Conservation (phyloP, 2,329 filamentous ascomycete species). For the Exserohilum rostratum region DNA sequence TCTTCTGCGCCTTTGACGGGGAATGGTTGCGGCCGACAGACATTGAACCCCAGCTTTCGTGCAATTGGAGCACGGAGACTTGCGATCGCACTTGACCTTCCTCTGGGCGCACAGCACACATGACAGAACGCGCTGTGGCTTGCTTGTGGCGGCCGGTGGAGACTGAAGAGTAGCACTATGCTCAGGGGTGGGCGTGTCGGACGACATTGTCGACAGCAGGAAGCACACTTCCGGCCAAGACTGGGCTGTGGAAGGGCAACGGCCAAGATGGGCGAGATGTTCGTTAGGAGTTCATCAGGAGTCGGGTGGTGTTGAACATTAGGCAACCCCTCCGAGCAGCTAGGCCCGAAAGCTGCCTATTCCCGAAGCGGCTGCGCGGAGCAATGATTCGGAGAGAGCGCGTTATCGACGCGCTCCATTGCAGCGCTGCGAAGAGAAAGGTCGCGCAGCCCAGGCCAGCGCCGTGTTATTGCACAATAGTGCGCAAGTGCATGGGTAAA, state of each 20-base stretch:
- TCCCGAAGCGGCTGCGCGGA: neutral
- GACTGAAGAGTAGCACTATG: slow-evolving; percentile 2
- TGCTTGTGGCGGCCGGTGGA: slow-evolving; percentile 17
- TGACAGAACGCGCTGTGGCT: slow-evolving; percentile 53
- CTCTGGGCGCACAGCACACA: slow-evolving; percentile 73
- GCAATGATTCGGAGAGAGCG: neutral
- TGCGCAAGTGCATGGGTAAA: too few relatives aligned
- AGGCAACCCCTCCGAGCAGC: slow-evolving; percentile 7
- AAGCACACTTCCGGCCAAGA: neutral
- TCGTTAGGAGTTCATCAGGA: neutral
- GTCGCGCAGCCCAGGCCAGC: neutral
- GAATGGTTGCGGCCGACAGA: slow-evolving; percentile 54
- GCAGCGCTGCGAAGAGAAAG: too few relatives aligned
- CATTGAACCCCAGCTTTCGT: slow-evolving; percentile 37
- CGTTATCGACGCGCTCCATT: neutral
- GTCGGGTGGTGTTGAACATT: neutral
- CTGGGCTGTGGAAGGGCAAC: neutral
- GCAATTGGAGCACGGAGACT: slow-evolving; percentile 45
- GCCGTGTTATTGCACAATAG: neutral
- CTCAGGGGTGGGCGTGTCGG: slow-evolving; percentile 9
- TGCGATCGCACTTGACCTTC: slow-evolving; percentile 49
- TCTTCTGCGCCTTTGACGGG: slow-evolving; percentile 63
- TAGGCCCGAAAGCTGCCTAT: slow-evolving; percentile 7
- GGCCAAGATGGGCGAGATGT: neutral
- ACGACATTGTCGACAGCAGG: slow-evolving; percentile 12